These are phyloP conservation scores for Rhizopus arrhizus DNA, from an alignment of 371 early-diverging fungal species.

Conservation along the genomic window DNA sequence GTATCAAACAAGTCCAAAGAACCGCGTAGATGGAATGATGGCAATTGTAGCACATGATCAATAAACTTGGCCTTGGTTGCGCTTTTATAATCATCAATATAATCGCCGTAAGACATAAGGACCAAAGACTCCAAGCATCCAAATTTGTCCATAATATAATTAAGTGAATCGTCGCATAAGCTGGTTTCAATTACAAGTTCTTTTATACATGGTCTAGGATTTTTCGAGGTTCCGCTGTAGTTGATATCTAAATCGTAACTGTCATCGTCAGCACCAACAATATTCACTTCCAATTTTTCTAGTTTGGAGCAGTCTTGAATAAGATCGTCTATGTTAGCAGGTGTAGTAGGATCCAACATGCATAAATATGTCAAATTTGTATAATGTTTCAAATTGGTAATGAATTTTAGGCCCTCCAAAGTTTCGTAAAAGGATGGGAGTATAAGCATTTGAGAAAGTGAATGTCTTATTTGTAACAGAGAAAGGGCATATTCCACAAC, in stretches of 20 bases:
- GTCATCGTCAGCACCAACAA: neutral
- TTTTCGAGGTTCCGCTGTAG: neutral
- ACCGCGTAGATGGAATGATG: neutral
- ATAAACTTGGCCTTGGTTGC: neutral
- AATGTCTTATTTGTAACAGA: neutral
- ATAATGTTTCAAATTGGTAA: neutral
- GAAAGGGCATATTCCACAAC: neutral
- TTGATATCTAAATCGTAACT: neutral
- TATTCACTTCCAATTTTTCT: neutral
- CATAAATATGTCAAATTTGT: neutral
- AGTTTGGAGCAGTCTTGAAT: neutral
- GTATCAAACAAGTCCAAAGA: neutral
- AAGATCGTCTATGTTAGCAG: neutral
- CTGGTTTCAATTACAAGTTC: neutral
- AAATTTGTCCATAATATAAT: slow-evolving; percentile 1
- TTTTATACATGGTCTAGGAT: neutral
- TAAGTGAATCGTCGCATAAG: neutral
- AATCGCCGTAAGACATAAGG: neutral
- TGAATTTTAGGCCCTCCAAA: neutral
- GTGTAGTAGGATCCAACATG: neutral
- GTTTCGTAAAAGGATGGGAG: neutral
- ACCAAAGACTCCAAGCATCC: neutral
- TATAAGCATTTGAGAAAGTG: neutral
- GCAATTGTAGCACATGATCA: neutral
- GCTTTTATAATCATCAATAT: neutral